phyloP scores from a whole-genome alignment of 108 stramenopile species.

The Cyclotella distinguenda region DNA sequence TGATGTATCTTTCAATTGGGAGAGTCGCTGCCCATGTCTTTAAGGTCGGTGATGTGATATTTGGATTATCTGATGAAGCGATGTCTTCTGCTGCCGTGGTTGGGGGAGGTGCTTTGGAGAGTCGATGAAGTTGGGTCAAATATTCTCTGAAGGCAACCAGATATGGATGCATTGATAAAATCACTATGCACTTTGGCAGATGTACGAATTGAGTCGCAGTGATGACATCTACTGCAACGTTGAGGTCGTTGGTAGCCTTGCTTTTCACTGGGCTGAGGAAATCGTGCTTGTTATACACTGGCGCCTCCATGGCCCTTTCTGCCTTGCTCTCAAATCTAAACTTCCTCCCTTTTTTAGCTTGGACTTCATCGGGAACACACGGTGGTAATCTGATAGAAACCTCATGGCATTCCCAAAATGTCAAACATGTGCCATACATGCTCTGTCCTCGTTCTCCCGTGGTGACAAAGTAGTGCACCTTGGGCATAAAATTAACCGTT shows the following conservation, averaged over 20 bases:
- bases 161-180: constrained; percentile 90
- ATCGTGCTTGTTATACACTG: constrained; percentile 13
- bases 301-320: constrained; percentile 24
- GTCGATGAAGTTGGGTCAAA: constrained; percentile 84
- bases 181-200: constrained; percentile 87
- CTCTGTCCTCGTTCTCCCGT: constrained; percentile 68
- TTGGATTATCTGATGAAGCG: too few species aligned
- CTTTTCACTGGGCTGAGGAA: background rate
- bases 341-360: constrained; percentile 7
- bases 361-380: too few species aligned
- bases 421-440: constrained; percentile 82
- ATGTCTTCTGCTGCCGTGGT: background rate
- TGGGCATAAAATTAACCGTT: constrained; percentile 71
- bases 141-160: constrained; percentile 87
- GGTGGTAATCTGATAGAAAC: constrained; percentile 27
- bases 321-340: constrained; percentile 11
- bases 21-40: constrained; percentile 62
- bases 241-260: background rate
- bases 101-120: constrained; percentile 59
- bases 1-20: constrained; percentile 92
- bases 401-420: constrained; percentile 66
- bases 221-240: constrained; percentile 4
- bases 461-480: constrained; percentile 85
- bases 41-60: too few species aligned
- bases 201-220: constrained; percentile 35